Conservation (phyloP, 805 yeast genomes). For the Wickerhamomyces tratensis region DNA sequence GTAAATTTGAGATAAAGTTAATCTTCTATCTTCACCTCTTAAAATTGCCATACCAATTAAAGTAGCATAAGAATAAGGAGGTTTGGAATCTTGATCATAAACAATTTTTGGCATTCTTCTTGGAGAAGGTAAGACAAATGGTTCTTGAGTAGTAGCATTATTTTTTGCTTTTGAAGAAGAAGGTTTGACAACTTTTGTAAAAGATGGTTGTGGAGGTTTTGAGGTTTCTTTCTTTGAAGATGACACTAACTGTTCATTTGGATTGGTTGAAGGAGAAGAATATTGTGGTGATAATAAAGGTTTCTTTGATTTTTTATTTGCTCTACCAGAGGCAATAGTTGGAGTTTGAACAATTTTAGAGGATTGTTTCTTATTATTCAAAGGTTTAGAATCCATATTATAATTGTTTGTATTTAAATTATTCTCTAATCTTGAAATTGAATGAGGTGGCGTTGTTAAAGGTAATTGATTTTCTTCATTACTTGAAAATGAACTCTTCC, state of each 20-base stretch:
- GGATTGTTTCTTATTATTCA: too few species aligned
- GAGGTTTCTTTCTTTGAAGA: constrained; percentile 2
- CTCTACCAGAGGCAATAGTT: constrained; percentile 10
- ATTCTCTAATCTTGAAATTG: constrained; percentile 11
- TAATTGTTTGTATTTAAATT: too few species aligned
- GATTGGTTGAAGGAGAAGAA: constrained; percentile 14
- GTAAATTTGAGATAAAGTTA: constrained; percentile 79
- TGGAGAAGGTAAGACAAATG: constrained; percentile 12
- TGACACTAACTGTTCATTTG: not conserved
- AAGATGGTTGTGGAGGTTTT: constrained; percentile 17
- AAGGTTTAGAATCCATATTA: too few species aligned
- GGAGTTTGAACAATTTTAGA: constrained; percentile 16
- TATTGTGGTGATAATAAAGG: constrained; percentile 19
- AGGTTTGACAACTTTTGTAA: constrained; percentile 1
- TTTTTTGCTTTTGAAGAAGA: not conserved
- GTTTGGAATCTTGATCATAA: constrained; percentile 37
- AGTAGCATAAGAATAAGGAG: constrained; percentile 91
- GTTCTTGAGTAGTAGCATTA: not conserved
- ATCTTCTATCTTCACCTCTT: constrained; percentile 61
- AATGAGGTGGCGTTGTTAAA: constrained; percentile 19
- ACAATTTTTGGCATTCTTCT: constrained; percentile 14
- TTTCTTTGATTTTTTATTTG: constrained; percentile 7
- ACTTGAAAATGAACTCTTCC: not conserved
- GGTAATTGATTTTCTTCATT: constrained; percentile 3
- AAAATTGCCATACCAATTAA: constrained; percentile 89